These are phyloP conservation scores for Ceratobasidium theobromae DNA, from an alignment of 1,284 basidiomycete genomes.

Conservation along the genomic window DNA sequence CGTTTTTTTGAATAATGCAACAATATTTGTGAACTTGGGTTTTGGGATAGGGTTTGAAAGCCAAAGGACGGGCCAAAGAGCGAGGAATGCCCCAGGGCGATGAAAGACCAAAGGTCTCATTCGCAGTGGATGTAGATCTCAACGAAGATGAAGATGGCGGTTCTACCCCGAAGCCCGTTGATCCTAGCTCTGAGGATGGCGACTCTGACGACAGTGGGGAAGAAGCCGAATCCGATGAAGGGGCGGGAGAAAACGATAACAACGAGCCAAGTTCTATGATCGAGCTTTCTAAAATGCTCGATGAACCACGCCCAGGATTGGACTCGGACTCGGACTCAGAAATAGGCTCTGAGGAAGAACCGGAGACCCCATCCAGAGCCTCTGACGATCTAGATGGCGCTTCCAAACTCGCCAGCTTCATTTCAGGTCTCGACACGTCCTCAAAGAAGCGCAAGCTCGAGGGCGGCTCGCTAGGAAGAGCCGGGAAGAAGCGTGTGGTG, in stretches of 20 bases:
- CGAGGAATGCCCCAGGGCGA: background rate
- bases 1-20: too few species aligned
- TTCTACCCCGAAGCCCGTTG: background rate
- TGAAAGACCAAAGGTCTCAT: slow-evolving; percentile 46
- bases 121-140: slow-evolving; percentile 56
- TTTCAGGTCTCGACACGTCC: slow-evolving; percentile 63
- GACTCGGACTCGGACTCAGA: slow-evolving; percentile 33
- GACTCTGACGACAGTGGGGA: slow-evolving; percentile 36
- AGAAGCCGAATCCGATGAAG: slow-evolving; percentile 23
- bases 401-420: slow-evolving; percentile 67
- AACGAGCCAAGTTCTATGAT: slow-evolving; percentile 48
- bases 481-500: slow-evolving; percentile 58
- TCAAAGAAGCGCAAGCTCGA: slow-evolving; percentile 72
- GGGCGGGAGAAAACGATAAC: slow-evolving; percentile 37
- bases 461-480: slow-evolving; percentile 39
- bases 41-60: slow-evolving; percentile 35
- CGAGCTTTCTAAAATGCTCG: slow-evolving; percentile 66
- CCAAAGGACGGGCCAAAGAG: slow-evolving; percentile 37
- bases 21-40: background rate
- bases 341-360: slow-evolving; percentile 18
- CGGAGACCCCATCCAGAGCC: slow-evolving; percentile 53
- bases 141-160: slow-evolving; percentile 57
- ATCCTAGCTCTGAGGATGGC: slow-evolving; percentile 35
- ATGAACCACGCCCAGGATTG: slow-evolving; percentile 47
- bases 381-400: slow-evolving; percentile 58